phyloP scores from a whole-genome alignment of 495 filamentous ascomycete species.

The Venustampulla echinocandica region DNA sequence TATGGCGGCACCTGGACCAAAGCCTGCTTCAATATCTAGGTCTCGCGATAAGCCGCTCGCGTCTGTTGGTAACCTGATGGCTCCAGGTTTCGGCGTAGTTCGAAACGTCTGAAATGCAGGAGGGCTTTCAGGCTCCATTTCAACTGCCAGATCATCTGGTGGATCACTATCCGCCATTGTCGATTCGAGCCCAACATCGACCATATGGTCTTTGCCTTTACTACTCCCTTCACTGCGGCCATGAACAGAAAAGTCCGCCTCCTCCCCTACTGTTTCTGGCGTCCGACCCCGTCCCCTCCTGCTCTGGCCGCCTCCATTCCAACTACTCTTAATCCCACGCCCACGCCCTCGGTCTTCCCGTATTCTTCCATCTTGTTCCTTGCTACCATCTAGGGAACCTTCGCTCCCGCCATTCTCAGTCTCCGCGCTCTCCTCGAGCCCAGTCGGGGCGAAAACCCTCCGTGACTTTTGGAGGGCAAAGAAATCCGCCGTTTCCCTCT shows the following conservation, averaged over 20 bases:
- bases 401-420: slow-evolving; percentile 57
- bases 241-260: slow-evolving; percentile 46
- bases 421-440: slow-evolving; percentile 73
- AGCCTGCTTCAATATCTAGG: slow-evolving; percentile 10
- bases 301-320: slow-evolving; percentile 44
- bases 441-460: slow-evolving; percentile 73
- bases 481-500: slow-evolving; percentile 85
- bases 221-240: slow-evolving; percentile 32
- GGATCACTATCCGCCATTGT: slow-evolving; percentile 48
- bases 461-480: slow-evolving; percentile 85
- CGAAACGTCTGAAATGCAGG: slow-evolving; percentile 82
- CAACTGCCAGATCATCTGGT: slow-evolving; percentile 48
- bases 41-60: slow-evolving; percentile 11
- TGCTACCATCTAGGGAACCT: slow-evolving; percentile 47
- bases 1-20: background rate
- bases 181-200: slow-evolving; percentile 78
- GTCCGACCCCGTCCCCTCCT: slow-evolving; percentile 22
- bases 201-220: slow-evolving; percentile 61
- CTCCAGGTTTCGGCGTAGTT: slow-evolving; percentile 34
- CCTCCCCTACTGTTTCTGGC: slow-evolving; percentile 31
- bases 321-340: slow-evolving; percentile 51
- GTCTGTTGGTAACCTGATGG: slow-evolving; percentile 17
- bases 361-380: slow-evolving; percentile 23
- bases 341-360: slow-evolving; percentile 39
- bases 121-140: slow-evolving; percentile 59